Evolutionary conservation across 139 green algal genomes (phyloP).

Genomic region (Ettlia oleoabundans): DNA sequence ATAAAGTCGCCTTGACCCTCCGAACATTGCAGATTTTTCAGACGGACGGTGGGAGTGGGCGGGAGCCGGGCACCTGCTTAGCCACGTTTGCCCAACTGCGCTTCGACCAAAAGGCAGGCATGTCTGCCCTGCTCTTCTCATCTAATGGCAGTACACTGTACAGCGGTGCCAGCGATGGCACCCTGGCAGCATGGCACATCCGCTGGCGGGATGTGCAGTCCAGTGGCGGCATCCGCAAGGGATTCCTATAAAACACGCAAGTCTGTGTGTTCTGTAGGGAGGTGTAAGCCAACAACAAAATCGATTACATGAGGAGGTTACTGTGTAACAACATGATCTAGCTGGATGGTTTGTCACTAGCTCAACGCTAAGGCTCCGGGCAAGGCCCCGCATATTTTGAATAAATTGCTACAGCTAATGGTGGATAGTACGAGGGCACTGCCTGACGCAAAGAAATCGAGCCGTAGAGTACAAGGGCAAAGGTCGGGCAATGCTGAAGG

Average conservation of each 20-base stretch:
- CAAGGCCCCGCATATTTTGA: too few species aligned
- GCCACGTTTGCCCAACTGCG: conserved; percentile 40
- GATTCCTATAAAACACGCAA: conserved; percentile 15
- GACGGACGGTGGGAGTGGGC: not conserved
- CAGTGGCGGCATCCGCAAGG: conserved; percentile 1
- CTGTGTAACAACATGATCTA: too few species aligned
- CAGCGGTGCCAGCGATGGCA: conserved; percentile 42
- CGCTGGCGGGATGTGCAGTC: not conserved
- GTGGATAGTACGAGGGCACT: too few species aligned
- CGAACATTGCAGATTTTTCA: conserved; percentile 31
- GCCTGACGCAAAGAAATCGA: too few species aligned
- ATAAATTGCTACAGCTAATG: too few species aligned
- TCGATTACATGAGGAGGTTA: too few species aligned
- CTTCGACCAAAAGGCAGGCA: conserved; percentile 20
- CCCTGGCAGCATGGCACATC: conserved; percentile 29
- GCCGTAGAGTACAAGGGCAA: too few species aligned
- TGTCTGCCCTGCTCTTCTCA: conserved; percentile 34
- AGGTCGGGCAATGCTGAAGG: too few species aligned
- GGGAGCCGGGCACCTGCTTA: conserved; percentile 39
- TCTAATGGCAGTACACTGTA: conserved; percentile 20
- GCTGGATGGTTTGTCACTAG: too few species aligned
- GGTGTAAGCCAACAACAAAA: not conserved
- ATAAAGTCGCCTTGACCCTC: too few species aligned
- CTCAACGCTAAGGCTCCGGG: too few species aligned
- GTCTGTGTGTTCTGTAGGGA: not conserved